Conservation (phyloP, 2,329 filamentous ascomycete genomes). For the Truncatella angustata region DNA sequence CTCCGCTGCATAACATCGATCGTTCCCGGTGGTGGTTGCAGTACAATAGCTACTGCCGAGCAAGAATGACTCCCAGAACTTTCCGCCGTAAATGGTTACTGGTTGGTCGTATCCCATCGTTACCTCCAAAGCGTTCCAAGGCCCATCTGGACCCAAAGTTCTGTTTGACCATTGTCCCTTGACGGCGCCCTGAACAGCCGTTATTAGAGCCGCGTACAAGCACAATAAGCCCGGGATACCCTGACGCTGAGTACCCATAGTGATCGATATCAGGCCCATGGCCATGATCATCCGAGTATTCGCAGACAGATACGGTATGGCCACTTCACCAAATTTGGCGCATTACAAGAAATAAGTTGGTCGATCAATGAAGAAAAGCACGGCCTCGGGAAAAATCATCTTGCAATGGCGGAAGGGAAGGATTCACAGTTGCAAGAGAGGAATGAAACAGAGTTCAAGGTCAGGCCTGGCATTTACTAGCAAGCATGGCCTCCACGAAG, state of each 20-base stretch:
- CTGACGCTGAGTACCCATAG: too few species aligned
- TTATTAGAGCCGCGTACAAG: not conserved
- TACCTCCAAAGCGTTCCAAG: conserved; percentile 24
- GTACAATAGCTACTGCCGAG: not conserved
- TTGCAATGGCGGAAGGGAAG: not conserved
- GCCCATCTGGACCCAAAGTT: conserved; percentile 26
- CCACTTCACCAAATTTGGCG: too few species aligned
- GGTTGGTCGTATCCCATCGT: conserved; percentile 13
- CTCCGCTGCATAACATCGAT: conserved; percentile 1
- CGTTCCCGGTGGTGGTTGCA: not conserved
- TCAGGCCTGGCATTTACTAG: not conserved
- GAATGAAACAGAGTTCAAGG: not conserved
- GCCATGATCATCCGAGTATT: too few species aligned
- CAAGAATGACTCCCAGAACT: conserved; percentile 18
- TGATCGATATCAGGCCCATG: too few species aligned
- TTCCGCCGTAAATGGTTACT: conserved; percentile 21
- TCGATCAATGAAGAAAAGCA: not conserved
- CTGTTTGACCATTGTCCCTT: not conserved
- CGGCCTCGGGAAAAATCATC: not conserved
- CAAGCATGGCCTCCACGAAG: not conserved
- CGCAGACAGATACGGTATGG: too few species aligned
- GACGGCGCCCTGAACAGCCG: not conserved
- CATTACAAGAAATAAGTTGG: not conserved
- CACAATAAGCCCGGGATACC: too few species aligned
- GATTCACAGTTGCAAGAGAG: not conserved